phyloP scores from a whole-genome alignment of 78 protist species.

The Chrysochromulina tobinii region DNA sequence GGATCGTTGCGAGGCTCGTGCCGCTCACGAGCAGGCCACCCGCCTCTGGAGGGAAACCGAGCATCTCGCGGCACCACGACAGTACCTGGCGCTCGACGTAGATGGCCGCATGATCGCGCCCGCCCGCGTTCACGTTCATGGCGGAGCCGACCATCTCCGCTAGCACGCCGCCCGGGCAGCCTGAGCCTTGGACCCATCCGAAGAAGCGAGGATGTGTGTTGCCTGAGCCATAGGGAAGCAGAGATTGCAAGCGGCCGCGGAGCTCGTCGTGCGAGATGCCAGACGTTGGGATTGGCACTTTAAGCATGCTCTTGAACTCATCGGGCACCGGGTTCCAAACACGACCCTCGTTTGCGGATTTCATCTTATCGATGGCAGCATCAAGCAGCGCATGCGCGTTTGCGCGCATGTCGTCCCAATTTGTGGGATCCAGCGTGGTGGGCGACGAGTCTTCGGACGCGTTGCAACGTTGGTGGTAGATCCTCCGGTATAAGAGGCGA shows the following conservation, averaged over 20 bases:
- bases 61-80: not conserved
- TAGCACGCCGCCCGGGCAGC: slow-evolving; percentile 5
- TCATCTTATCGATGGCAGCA: not conserved
- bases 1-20: not conserved
- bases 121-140: not conserved
- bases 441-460: not conserved
- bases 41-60: not conserved
- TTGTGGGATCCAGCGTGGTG: not conserved
- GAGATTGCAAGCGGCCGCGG: not conserved
- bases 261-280: not conserved
- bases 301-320: not conserved
- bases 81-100: not conserved
- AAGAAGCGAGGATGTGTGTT: slow-evolving; percentile 9
- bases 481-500: too few species aligned
- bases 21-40: not conserved
- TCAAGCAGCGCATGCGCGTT: not conserved
- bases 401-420: not conserved
- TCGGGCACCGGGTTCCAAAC: slow-evolving; percentile 2
- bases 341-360: not conserved
- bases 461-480: too few species aligned
- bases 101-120: not conserved
- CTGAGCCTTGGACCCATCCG: not conserved
- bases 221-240: not conserved
- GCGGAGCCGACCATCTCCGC: not conserved
- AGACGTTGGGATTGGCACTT: not conserved